Evolutionary conservation across 1,284 basidiomycete species (phyloP).

Genomic region (Golubevia sp.): DNA sequence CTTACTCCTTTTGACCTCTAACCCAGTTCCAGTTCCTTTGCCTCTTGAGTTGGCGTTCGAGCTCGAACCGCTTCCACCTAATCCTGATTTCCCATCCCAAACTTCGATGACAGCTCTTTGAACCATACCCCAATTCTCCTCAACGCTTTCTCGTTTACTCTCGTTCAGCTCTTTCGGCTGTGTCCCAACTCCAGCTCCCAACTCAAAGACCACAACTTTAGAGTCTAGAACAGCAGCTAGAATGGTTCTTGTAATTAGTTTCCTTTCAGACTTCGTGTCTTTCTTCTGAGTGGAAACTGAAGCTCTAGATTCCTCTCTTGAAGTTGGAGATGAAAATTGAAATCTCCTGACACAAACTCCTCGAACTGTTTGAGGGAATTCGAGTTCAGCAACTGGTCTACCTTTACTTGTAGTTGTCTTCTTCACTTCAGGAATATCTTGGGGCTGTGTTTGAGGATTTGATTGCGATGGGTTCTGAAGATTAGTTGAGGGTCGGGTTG

Average conservation of each 20-base stretch:
- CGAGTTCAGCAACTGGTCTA: slow-evolving; percentile 35
- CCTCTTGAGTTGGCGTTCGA: too few relatives aligned
- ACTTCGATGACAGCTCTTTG: slow-evolving; percentile 26
- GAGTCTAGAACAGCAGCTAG: neutral
- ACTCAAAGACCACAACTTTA: neutral
- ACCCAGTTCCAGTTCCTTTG: neutral
- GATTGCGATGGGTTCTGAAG: too few relatives aligned
- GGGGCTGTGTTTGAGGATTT: too few relatives aligned
- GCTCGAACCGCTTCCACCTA: too few relatives aligned
- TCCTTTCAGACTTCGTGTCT: neutral
- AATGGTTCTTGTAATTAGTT: neutral
- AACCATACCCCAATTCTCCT: slow-evolving; percentile 19
- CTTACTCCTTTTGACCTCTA: too few relatives aligned
- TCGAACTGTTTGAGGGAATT: slow-evolving; percentile 40
- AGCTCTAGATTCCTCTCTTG: neutral
- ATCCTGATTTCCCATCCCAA: slow-evolving; percentile 21
- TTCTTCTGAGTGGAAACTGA: neutral
- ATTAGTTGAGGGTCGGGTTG: too few relatives aligned
- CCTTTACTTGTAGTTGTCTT: neutral
- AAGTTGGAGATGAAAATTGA: too few relatives aligned
- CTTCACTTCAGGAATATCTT: too few relatives aligned
- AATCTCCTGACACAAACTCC: slow-evolving; percentile 30
- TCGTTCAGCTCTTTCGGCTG: too few relatives aligned
- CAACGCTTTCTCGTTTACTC: neutral
- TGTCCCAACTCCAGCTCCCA: neutral